Conservation (phyloP, 2,329 filamentous ascomycete species). For the Arthrobotrys conoides region DNA sequence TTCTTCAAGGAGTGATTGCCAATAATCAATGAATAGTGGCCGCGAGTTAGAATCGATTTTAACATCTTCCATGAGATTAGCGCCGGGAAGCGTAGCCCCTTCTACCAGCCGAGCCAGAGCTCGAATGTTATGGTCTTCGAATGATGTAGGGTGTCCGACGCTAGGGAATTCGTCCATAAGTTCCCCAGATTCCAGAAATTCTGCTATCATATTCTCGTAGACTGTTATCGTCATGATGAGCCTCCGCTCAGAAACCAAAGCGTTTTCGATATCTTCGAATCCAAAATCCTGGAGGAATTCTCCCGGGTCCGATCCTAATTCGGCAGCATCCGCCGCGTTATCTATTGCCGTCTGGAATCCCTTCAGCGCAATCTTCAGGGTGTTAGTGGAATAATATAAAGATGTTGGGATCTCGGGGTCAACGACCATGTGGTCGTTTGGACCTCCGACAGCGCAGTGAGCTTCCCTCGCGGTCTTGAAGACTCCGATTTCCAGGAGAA, state of each 20-base stretch:
- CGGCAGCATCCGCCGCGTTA: neutral
- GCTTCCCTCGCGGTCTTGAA: constrained; percentile 19
- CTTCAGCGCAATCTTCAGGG: neutral
- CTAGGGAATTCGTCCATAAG: constrained; percentile 27
- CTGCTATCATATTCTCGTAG: constrained; percentile 1
- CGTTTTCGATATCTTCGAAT: neutral
- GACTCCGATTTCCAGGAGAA: constrained; percentile 17
- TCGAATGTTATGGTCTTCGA: constrained; percentile 9
- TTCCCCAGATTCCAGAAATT: neutral
- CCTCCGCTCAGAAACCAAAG: neutral
- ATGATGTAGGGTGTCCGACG: neutral
- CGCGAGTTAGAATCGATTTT: neutral
- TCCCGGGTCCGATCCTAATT: neutral
- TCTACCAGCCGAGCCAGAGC: constrained; percentile 19
- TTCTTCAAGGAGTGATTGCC: neutral
- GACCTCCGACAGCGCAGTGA: constrained; percentile 28
- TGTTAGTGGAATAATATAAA: constrained; percentile 15
- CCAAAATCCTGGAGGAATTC: neutral
- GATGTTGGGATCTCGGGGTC: neutral
- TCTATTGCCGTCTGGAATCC: neutral
- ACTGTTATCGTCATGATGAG: neutral
- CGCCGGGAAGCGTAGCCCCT: neutral
- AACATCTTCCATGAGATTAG: constrained; percentile 3
- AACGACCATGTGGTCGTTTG: neutral
- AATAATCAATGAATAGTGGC: constrained; percentile 10